phyloP scores from a whole-genome alignment of 345 rosid genomes.

The Anastatica hierochuntica region DNA sequence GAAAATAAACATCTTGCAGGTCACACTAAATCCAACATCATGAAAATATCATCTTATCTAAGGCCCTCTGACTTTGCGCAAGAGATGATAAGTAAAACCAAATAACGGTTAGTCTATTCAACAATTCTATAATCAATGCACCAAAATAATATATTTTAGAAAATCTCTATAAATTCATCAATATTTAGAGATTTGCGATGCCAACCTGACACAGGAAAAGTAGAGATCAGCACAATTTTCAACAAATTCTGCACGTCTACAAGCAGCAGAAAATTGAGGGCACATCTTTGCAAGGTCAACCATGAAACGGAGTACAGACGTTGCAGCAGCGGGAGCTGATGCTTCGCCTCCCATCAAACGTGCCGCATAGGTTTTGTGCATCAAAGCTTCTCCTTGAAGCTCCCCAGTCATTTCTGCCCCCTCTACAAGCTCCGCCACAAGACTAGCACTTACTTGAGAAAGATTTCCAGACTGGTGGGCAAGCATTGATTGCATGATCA shows the following conservation, averaged over 20 bases:
- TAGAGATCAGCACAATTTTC: constrained; percentile 83
- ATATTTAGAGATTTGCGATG: constrained; percentile 9
- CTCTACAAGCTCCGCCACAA: constrained; percentile 76
- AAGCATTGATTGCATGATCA: constrained; percentile 64
- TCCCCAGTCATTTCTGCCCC: constrained; percentile 77
- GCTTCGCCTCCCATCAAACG: constrained; percentile 95
- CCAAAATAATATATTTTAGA: background rate
- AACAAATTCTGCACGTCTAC: constrained; percentile 70
- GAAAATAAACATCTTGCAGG: constrained; percentile 2
- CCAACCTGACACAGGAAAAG: constrained; percentile 88
- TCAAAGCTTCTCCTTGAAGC: constrained; percentile 95
- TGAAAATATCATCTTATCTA: too few species aligned
- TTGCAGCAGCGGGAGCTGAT: constrained; percentile 91
- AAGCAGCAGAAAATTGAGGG: constrained; percentile 75
- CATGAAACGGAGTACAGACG: constrained; percentile 86
- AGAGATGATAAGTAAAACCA: too few species aligned
- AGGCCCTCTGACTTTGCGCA: too few species aligned
- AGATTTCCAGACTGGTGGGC: constrained; percentile 79
- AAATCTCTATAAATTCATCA: constrained; percentile 2
- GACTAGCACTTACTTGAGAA: constrained; percentile 60
- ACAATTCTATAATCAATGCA: background rate
- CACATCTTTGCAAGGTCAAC: constrained; percentile 94
- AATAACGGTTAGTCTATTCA: background rate
- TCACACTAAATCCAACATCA: constrained; percentile 11
- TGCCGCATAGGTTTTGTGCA: constrained; percentile 95